A percentile compares a stretch with the other conserved stretches of the same genome.
These are phyloP conservation scores for Russula brevipes DNA, from an alignment of 768 basidiomycete species.

Conservation along the genomic window DNA sequence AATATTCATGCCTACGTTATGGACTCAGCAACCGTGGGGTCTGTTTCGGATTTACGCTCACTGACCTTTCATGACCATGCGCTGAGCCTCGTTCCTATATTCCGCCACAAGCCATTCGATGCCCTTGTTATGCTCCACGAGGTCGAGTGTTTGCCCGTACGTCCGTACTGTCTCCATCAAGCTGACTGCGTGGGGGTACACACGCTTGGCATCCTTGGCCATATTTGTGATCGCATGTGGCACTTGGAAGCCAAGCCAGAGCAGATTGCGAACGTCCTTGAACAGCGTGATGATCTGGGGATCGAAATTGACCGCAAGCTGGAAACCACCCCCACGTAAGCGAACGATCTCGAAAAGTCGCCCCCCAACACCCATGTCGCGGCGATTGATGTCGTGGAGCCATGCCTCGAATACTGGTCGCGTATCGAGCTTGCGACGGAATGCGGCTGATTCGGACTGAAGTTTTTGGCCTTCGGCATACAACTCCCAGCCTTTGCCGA, in stretches of 20 bases:
- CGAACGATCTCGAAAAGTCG: constrained; percentile 88
- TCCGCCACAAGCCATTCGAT: constrained; percentile 95
- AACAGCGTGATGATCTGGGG: constrained; percentile 97
- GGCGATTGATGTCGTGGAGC: constrained; percentile 89
- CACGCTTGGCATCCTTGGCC: constrained; percentile 97
- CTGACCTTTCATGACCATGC: constrained; percentile 87
- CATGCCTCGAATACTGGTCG: constrained; percentile 93
- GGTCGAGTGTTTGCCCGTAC: constrained; percentile 90
- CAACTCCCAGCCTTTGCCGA: constrained; percentile 97
- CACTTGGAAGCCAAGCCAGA: constrained; percentile 95
- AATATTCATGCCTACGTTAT: constrained; percentile 74
- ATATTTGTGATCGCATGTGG: constrained; percentile 93
- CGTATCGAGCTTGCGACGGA: constrained; percentile 95
- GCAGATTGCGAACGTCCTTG: constrained; percentile 94
- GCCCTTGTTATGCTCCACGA: constrained; percentile 85
- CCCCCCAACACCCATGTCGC: constrained; percentile 89
- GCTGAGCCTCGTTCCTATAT: constrained; percentile 86
- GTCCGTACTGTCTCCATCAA: constrained; percentile 99
- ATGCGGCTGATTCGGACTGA: constrained; percentile 83
- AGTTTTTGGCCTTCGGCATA: constrained; percentile 99
- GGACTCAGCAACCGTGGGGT: neutral
- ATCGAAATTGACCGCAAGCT: constrained; percentile 95
- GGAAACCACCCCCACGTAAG: constrained; percentile 66
- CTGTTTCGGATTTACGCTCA: constrained; percentile 7
- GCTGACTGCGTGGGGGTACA: constrained; percentile 97